These are phyloP conservation scores for Phanerochaete carnosa DNA, from an alignment of 768 basidiomycete genomes.

Conservation along the genomic window DNA sequence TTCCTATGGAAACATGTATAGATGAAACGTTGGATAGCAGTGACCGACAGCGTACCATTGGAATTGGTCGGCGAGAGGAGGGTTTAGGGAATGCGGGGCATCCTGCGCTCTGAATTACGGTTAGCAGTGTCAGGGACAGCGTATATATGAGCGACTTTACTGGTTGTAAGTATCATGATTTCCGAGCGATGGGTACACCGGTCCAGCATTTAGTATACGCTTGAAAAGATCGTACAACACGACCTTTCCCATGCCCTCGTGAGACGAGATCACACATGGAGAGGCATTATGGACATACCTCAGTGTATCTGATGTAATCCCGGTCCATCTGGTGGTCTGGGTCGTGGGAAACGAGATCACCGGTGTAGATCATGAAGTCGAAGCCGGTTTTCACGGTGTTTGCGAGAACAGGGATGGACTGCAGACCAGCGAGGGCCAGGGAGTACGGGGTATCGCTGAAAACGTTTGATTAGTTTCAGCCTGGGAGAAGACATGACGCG, in stretches of 20 bases:
- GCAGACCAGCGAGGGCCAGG: slow-evolving; percentile 54
- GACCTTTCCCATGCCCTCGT: slow-evolving; percentile 36
- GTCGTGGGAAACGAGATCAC: slow-evolving; percentile 75
- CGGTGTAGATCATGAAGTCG: slow-evolving; percentile 65
- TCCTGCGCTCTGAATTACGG: slow-evolving; percentile 47
- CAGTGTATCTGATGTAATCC: slow-evolving; percentile 57
- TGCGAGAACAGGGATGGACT: slow-evolving; percentile 66
- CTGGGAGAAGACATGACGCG: background rate
- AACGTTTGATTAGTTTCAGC: background rate
- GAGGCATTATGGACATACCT: slow-evolving; percentile 37
- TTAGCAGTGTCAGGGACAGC: background rate
- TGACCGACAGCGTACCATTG: slow-evolving; percentile 45
- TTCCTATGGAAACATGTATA: slow-evolving; percentile 46
- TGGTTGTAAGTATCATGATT: slow-evolving; percentile 77
- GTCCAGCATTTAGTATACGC: slow-evolving; percentile 56
- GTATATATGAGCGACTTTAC: slow-evolving; percentile 30
- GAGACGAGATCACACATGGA: background rate
- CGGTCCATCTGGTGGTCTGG: slow-evolving; percentile 61
- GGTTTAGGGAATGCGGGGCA: slow-evolving; percentile 56
- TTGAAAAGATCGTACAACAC: slow-evolving; percentile 67
- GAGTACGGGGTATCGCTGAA: slow-evolving; percentile 61
- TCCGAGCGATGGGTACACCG: slow-evolving; percentile 73
- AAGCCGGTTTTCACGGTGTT: slow-evolving; percentile 61
- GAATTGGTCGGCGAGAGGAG: slow-evolving; percentile 53
- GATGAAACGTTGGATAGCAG: background rate